Evolutionary conservation across 805 yeast species (phyloP).

Genomic region (Starmerella lactis-condensi): DNA sequence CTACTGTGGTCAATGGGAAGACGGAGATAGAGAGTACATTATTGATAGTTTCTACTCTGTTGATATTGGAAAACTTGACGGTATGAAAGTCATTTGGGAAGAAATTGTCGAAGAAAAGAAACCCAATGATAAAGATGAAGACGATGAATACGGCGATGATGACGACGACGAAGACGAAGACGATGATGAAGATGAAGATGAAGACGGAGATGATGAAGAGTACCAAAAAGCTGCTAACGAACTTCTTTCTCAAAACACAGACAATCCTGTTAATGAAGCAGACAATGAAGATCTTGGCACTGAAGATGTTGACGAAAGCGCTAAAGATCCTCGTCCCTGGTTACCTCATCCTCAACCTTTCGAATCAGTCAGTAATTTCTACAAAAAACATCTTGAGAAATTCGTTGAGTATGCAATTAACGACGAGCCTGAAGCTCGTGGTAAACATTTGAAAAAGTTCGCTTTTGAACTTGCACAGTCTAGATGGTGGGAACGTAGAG

Average conservation of each 20-base stretch:
- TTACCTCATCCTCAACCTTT: conserved; percentile 92
- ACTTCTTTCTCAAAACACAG: conserved; percentile 27
- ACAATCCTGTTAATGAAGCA: conserved; percentile 28
- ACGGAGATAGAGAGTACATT: conserved; percentile 67
- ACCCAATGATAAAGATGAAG: conserved; percentile 6
- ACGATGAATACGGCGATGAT: conserved; percentile 28
- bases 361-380: conserved; percentile 67
- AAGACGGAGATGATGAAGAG: conserved; percentile 17
- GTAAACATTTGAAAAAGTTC: conserved; percentile 71
- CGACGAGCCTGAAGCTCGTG: conserved; percentile 66
- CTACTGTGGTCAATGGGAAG: conserved; percentile 80
- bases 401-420: conserved; percentile 89
- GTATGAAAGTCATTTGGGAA: conserved; percentile 80
- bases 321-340: conserved; percentile 90
- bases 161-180: conserved; percentile 53
- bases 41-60: conserved; percentile 74
- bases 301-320: conserved; percentile 40
- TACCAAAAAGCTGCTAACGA: conserved; percentile 16
- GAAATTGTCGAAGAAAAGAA: conserved; percentile 35
- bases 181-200: conserved; percentile 53
- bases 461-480: conserved; percentile 83
- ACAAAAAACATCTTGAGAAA: conserved; percentile 66
- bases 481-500: conserved; percentile 98
- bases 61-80: conserved; percentile 73
- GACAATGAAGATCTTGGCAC: conserved; percentile 54